phyloP scores from a whole-genome alignment of 352 stramenopile species.

The Hyaloperonospora brassicae region DNA sequence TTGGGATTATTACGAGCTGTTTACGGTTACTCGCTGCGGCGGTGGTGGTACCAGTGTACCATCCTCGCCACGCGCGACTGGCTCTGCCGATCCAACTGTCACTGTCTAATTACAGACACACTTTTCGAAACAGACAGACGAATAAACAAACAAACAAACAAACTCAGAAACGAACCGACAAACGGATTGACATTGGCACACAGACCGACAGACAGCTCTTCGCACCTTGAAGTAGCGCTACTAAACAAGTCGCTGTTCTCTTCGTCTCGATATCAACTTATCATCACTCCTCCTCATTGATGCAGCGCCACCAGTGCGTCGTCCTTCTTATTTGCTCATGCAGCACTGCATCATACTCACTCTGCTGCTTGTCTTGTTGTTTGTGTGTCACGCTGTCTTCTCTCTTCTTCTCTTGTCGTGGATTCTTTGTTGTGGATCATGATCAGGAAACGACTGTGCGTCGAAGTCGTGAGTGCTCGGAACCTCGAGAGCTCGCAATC shows the following conservation, averaged over 20 bases:
- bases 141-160: no score
- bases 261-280: not conserved
- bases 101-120: no score
- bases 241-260: not conserved
- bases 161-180: no score
- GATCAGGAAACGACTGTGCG: slow-evolving; percentile 40
- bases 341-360: slow-evolving; percentile 7
- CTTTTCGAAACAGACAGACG: no score
- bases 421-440: slow-evolving; percentile 10
- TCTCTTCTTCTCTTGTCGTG: no score
- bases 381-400: no score
- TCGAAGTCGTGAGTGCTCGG: slow-evolving; percentile 61
- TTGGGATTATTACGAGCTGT: not conserved
- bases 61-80: no score
- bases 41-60: no score
- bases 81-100: no score
- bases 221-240: slow-evolving; percentile 1
- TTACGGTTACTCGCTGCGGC: no score
- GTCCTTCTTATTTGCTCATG: slow-evolving; percentile 7
- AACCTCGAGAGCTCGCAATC: slow-evolving; percentile 57
- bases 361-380: not conserved
- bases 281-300: not conserved
- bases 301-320: slow-evolving; percentile 20
- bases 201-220: not conserved
- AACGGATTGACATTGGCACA: no score